These are phyloP conservation scores for Parastagonospora nodorum DNA, from an alignment of 2,329 filamentous ascomycete species.

Conservation along the genomic window DNA sequence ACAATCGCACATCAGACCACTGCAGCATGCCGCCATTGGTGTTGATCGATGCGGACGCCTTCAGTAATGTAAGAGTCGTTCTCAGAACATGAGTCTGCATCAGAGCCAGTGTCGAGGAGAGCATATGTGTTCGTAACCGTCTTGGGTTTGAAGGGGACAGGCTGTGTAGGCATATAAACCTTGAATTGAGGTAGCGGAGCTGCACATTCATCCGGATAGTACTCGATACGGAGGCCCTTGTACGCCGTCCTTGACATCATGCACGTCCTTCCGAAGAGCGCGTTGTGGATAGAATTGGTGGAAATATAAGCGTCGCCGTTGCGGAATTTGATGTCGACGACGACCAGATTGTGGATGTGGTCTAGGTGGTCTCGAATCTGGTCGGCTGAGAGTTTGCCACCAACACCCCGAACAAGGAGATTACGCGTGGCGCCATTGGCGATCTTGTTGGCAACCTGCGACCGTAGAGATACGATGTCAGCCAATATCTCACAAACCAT, in stretches of 20 bases:
- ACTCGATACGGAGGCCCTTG: conserved; percentile 72
- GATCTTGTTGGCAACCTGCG: conserved; percentile 63
- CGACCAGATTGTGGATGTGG: conserved; percentile 78
- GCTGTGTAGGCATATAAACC: conserved; percentile 7
- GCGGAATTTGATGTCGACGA: conserved; percentile 67
- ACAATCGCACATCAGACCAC: conserved; percentile 14
- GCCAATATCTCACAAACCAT: too few species aligned
- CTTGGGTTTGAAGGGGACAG: conserved; percentile 17
- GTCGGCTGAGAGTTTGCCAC: conserved; percentile 63
- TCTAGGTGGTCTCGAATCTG: conserved; percentile 74
- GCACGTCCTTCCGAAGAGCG: conserved; percentile 76
- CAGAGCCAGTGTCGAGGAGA: conserved; percentile 34
- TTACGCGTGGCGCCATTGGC: conserved; percentile 72
- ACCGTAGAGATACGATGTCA: too few species aligned
- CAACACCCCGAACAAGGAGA: conserved; percentile 67
- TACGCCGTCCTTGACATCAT: conserved; percentile 73
- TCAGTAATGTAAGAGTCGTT: conserved; percentile 25
- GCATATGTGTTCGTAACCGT: conserved; percentile 39
- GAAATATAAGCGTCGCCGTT: conserved; percentile 68
- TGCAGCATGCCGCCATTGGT: conserved; percentile 25
- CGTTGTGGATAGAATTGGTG: conserved; percentile 77
- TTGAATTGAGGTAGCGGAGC: conserved; percentile 55
- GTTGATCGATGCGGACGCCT: conserved; percentile 23
- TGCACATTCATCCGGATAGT: conserved; percentile 74
- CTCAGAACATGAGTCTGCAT: conserved; percentile 33